A percentile compares a stretch with the other conserved stretches of the same genome.
Evolutionary conservation across 495 filamentous ascomycete genomes (phyloP).

Genomic region (Penicillium pulvis): DNA sequence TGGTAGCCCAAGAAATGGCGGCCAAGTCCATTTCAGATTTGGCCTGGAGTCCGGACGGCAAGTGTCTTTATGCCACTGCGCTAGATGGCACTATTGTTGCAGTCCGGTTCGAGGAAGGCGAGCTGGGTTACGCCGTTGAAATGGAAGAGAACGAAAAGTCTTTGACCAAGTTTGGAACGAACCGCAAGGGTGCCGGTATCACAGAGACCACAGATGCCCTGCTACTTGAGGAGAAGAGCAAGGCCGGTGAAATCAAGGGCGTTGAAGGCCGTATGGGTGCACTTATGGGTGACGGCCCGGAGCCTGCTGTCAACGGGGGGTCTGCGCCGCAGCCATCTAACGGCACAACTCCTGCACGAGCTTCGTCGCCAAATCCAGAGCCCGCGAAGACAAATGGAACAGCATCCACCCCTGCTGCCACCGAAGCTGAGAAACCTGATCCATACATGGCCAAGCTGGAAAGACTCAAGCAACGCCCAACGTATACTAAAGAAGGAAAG

Average conservation of each 20-base stretch:
- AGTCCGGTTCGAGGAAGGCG: slow-evolving; percentile 69
- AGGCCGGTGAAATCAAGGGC: slow-evolving; percentile 81
- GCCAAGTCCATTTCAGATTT: slow-evolving; percentile 91
- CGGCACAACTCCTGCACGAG: slow-evolving; percentile 44
- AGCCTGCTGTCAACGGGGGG: slow-evolving; percentile 47
- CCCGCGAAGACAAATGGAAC: slow-evolving; percentile 44
- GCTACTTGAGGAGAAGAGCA: slow-evolving; percentile 86
- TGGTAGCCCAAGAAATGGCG: slow-evolving; percentile 84
- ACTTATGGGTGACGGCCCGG: slow-evolving; percentile 80
- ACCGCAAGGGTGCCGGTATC: slow-evolving; percentile 81
- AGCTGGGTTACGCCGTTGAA: slow-evolving; percentile 71
- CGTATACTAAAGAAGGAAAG: slow-evolving; percentile 94
- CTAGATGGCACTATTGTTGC: slow-evolving; percentile 85
- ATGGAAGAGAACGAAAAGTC: slow-evolving; percentile 89
- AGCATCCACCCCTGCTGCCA: slow-evolving; percentile 30
- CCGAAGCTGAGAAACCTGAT: slow-evolving; percentile 60
- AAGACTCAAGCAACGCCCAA: slow-evolving; percentile 83
- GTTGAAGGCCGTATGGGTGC: slow-evolving; percentile 96
- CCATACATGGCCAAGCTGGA: slow-evolving; percentile 69
- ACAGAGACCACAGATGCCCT: slow-evolving; percentile 88
- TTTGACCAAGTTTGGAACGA: slow-evolving; percentile 87
- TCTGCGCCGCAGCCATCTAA: slow-evolving; percentile 38
- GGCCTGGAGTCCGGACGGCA: slow-evolving; percentile 92
- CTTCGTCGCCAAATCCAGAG: slow-evolving; percentile 38
- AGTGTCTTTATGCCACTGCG: slow-evolving; percentile 79